These are phyloP conservation scores for Fusarium decemcellulare DNA, from an alignment of 2,329 filamentous ascomycete genomes.

Conservation along the genomic window DNA sequence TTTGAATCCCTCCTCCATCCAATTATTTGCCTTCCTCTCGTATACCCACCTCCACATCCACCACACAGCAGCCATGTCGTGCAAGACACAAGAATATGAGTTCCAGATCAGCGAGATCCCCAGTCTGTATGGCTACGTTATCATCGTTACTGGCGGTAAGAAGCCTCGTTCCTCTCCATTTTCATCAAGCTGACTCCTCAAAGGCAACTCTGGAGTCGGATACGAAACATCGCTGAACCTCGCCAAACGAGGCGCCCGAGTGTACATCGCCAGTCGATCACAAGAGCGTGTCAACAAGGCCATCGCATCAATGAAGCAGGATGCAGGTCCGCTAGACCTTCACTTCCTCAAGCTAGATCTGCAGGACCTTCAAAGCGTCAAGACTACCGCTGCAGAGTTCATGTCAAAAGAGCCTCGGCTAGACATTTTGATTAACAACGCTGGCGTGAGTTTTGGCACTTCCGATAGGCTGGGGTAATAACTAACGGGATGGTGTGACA, in stretches of 20 bases:
- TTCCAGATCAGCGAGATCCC: conserved; percentile 38
- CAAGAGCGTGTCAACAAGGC: conserved; percentile 36
- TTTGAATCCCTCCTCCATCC: too few species aligned
- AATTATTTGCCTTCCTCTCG: too few species aligned
- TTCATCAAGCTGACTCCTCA: rapidly evolving
- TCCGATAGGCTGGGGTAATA: too few species aligned
- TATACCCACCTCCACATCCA: too few species aligned
- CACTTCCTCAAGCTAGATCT: conserved; percentile 43
- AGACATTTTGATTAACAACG: conserved; percentile 43
- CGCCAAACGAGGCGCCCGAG: conserved; percentile 33
- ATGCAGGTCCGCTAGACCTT: conserved; percentile 28
- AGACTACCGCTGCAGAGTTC: conserved; percentile 32
- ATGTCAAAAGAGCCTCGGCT: conserved; percentile 32
- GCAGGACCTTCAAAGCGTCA: conserved; percentile 38
- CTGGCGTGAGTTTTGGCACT: conserved; percentile 44
- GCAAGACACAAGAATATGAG: conserved; percentile 18
- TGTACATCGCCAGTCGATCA: conserved; percentile 43
- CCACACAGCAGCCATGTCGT: conserved; percentile 7
- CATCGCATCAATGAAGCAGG: conserved; percentile 35
- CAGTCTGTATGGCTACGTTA: conserved; percentile 36
- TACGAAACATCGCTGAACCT: conserved; percentile 42
- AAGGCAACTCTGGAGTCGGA: conserved; percentile 43
- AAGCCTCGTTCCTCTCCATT: rapidly evolving
- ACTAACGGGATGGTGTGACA: conserved; percentile 34
- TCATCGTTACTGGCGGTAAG: conserved; percentile 44